Conservation (phyloP, 1,284 basidiomycete species). For the Cutaneotrichosporon sp. region DNA sequence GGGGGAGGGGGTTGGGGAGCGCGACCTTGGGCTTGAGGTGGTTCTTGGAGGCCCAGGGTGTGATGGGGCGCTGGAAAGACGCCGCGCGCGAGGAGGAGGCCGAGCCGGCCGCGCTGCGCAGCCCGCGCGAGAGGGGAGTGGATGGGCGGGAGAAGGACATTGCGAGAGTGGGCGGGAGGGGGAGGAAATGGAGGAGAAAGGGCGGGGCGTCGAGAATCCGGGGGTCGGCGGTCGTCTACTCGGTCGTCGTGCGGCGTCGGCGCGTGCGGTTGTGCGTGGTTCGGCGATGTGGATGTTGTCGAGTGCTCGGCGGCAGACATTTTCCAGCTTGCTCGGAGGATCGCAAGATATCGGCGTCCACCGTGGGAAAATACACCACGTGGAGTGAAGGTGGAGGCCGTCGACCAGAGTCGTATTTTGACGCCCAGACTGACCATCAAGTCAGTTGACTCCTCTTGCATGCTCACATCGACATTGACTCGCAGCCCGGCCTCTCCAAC, state of each 20-base stretch:
- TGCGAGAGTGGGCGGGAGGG: background rate
- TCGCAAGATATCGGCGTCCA: background rate
- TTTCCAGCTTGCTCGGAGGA: constrained; percentile 2
- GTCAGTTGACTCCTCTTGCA: background rate
- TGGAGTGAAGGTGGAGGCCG: background rate
- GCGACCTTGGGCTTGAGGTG: constrained; percentile 55
- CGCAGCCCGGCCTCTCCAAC: background rate
- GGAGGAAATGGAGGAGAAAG: background rate
- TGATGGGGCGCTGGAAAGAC: constrained; percentile 11
- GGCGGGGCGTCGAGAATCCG: background rate
- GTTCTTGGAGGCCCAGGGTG: constrained; percentile 42
- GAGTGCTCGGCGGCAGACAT: background rate
- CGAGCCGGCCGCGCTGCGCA: constrained; percentile 19
- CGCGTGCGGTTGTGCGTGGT: background rate
- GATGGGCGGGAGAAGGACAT: constrained; percentile 19
- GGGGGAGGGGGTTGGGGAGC: constrained; percentile 76
- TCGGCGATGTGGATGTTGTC: background rate
- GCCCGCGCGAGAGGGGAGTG: constrained; percentile 15
- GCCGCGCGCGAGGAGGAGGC: constrained; percentile 33
- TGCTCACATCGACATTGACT: background rate
- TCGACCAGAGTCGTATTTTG: background rate
- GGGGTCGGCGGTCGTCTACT: background rate
- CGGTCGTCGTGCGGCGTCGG: background rate
- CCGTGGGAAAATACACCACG: constrained; percentile 10
- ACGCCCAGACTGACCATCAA: background rate